These are phyloP conservation scores for Flaveria floridana DNA, from an alignment of 140 eudicot genomes.

Conservation along the genomic window DNA sequence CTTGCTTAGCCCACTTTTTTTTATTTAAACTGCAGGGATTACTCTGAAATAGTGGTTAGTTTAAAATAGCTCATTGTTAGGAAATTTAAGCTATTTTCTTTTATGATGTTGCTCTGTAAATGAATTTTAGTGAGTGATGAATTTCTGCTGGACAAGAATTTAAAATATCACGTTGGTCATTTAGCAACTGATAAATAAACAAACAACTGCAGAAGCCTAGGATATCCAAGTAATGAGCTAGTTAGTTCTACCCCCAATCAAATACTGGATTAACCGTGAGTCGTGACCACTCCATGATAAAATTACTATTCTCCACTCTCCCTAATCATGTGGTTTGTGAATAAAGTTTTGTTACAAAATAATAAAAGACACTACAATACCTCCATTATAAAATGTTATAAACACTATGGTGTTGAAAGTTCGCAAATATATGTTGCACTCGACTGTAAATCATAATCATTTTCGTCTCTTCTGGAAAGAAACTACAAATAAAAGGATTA, in stretches of 20 bases:
- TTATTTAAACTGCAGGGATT: background rate
- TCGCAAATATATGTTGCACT: background rate
- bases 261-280: background rate
- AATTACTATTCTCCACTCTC: background rate
- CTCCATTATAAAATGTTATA: background rate
- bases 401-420: background rate
- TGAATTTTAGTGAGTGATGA: background rate
- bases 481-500: background rate
- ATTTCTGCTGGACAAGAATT: background rate
- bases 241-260: background rate
- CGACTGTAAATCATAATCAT: background rate
- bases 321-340: background rate
- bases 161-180: background rate
- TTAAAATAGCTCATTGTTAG: background rate
- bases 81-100: background rate
- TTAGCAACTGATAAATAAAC: background rate
- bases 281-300: slow-evolving; percentile 4
- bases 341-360: background rate
- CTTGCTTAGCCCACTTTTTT: background rate
- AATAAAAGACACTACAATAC: background rate
- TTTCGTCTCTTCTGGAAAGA: background rate
- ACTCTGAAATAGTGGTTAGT: background rate
- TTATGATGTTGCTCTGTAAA: background rate
- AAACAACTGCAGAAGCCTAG: background rate
- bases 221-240: background rate